Base-by-base conservation (phyloP, 139 green algal genomes). In the Pleodorina starrii region DNA sequence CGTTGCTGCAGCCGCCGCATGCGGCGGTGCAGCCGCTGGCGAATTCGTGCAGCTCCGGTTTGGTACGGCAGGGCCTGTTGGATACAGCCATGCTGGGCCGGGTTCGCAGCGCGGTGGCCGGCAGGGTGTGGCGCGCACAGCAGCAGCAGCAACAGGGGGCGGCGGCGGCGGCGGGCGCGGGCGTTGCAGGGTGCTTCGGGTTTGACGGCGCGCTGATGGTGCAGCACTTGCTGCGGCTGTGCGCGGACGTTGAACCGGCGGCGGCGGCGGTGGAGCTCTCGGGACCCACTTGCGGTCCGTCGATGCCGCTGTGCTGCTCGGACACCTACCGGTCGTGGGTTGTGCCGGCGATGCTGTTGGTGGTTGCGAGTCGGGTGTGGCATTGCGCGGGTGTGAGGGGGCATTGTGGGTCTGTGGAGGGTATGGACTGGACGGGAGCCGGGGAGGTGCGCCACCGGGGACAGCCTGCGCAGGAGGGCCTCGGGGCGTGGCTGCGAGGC, bases 1-100 rank as follows among this genome's bases (percentile, higher is more conserved):
- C 79, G 40, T 40, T 86, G 57, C 79, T 86, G 59, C 57, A 42
- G 40, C 79, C 79, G 12, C 51, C 36, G 57, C 57, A 51, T 17
- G 27, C 57, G 0, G 35, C n/a, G 38, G 19, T 74, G 42, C 59
- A 59, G 57, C 79, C 79, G 25, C 10, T 75, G 40, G 38, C 57
- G 1, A 75, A 75, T 57, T 54, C 57, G 5, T 42, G 21, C 25
- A 11, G 42, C 50, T 25, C 38, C 0, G 79, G 51, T 11, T 10
- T 86, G 38, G 40, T 75, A 27, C 38, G 12, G 36, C 38, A 38
- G 38, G 79, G 79, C 16, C 27, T 75, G 11, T 27, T 86, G 40
- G 57, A 54, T 11, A 2, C 38, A 6, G 36, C 57, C 35, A 48
- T n/a, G 7, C 42, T 86, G 57, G 29, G 79, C 40, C n/a, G 79